Percentiles rank a stretch among this genome's conserved stretches.
Conservation (phyloP, 2,329 filamentous ascomycete genomes). For the Pleomassaria siparia region DNA sequence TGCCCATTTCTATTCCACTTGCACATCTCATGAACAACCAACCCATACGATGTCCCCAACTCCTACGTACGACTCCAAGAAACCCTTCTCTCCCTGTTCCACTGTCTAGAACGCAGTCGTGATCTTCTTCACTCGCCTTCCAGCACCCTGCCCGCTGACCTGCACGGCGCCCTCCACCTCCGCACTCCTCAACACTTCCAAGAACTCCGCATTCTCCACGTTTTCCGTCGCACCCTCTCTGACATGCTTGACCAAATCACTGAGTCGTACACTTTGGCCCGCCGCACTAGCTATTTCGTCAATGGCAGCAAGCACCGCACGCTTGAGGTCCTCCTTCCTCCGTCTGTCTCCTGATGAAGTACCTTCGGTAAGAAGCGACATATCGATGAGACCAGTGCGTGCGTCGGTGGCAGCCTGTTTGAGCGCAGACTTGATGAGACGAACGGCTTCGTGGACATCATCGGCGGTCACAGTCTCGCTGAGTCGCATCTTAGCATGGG, state of each 20-base stretch:
- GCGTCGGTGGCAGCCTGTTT: conserved; percentile 97
- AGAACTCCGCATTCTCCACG: conserved; percentile 79
- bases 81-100: background rate
- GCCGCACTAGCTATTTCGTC: conserved; percentile 74
- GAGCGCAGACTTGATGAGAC: conserved; percentile 88
- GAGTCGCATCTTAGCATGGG: conserved; percentile 97
- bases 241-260: conserved; percentile 74
- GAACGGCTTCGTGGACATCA: conserved; percentile 88
- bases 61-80: no score
- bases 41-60: background rate
- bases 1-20: background rate
- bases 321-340: conserved; percentile 80
- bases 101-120: conserved; percentile 27
- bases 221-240: conserved; percentile 58
- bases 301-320: conserved; percentile 70
- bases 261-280: conserved; percentile 67
- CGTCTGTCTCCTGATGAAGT: conserved; percentile 84
- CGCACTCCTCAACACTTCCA: conserved; percentile 74
- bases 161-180: conserved; percentile 84
- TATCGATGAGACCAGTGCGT: conserved; percentile 89
- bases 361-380: conserved; percentile 94
- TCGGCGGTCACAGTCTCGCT: conserved; percentile 71
- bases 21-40: no score
- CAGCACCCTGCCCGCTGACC: conserved; percentile 79
- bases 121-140: conserved; percentile 78